These are phyloP conservation scores for Penicillium verrucosum DNA, from an alignment of 2,329 filamentous ascomycete species.

Conservation along the genomic window DNA sequence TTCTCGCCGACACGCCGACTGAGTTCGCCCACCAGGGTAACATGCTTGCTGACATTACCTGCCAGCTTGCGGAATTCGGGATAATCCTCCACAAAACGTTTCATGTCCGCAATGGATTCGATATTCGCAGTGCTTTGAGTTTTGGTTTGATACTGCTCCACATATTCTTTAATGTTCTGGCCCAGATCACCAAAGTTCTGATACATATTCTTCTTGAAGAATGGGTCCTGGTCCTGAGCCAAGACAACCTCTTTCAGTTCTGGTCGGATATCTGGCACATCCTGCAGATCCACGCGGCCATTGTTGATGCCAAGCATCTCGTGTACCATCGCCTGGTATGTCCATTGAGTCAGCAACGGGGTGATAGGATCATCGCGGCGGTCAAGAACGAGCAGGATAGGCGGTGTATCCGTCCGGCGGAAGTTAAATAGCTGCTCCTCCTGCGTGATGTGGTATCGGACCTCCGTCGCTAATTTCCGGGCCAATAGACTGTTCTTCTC, in stretches of 20 bases:
- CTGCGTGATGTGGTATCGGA: conserved; percentile 88
- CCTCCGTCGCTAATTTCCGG: conserved; percentile 89
- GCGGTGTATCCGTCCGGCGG: conserved; percentile 87
- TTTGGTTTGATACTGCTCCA: conserved; percentile 95
- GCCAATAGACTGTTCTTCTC: conserved; percentile 85
- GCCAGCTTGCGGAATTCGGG: conserved; percentile 96
- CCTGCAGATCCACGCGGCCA: conserved; percentile 83
- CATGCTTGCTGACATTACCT: conserved; percentile 97
- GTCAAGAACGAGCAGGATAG: conserved; percentile 86
- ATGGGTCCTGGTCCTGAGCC: conserved; percentile 94
- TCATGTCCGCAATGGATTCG: conserved; percentile 97
- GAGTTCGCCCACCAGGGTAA: conserved; percentile 89
- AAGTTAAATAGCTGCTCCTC: conserved; percentile 98
- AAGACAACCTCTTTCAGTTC: conserved; percentile 92
- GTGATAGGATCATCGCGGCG: conserved; percentile 92
- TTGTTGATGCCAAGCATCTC: conserved; percentile 92
- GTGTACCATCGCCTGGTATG: conserved; percentile 99
- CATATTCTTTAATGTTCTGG: conserved; percentile 97
- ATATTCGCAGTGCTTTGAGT: conserved; percentile 96
- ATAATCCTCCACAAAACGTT: conserved; percentile 97
- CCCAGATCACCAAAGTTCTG: conserved; percentile 95
- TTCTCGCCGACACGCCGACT: conserved; percentile 83
- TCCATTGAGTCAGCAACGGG: conserved; percentile 94
- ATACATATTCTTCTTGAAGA: conserved; percentile 99
- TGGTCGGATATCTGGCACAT: conserved; percentile 77